Base-by-base conservation (phyloP, 2,329 filamentous ascomycete species). In the Fusarium decemcellulare region DNA sequence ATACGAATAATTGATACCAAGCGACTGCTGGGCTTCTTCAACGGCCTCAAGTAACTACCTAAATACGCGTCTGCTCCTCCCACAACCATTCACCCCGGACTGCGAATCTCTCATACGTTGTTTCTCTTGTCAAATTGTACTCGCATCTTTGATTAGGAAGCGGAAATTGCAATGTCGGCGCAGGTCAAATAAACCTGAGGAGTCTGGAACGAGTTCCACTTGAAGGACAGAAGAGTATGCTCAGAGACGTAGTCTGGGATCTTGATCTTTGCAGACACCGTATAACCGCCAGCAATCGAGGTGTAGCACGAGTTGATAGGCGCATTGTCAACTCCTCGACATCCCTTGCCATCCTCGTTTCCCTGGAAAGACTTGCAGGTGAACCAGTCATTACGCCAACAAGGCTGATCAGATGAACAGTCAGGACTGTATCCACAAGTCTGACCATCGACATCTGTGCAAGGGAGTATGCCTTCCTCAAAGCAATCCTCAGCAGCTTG, bases 171-270 rank as follows among this genome's bases (percentile, higher is more conserved):
- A 59, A 87, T 86, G 68, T 87, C 85, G 2, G 86, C 85, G 66
- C 86, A 88, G 5, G 80, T 82, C 5, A 87, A 78, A 70, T 87
- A 88, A 8, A 87, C 79, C 76, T 88, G 86, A 0, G 79, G 79
- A 0, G 86, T 87, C 76, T 88, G 85, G 74, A 82, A 87, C 0
- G 84, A 82, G 75, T 88, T 87, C 86, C 85, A 88, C 60, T 83
- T 82, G 73, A 86, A 84, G 0, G 83, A 84, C 0, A 88, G 77
- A 23, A 88, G 76, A 0, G 86, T 88, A 68, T 88, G 86, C 53
- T 82, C 78, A 0, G 84, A 84, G 4, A 76, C 68, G 65, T 83
- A 86, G 40, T 85, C 77, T 1, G 85, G 85, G 30, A 87, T 80
- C 73, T 81, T 81, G 71, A 87, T 81, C 77, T 83, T 82, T 77